Base-by-base conservation (phyloP, 2,329 filamentous ascomycete species). In the Verticillium dahliae region DNA sequence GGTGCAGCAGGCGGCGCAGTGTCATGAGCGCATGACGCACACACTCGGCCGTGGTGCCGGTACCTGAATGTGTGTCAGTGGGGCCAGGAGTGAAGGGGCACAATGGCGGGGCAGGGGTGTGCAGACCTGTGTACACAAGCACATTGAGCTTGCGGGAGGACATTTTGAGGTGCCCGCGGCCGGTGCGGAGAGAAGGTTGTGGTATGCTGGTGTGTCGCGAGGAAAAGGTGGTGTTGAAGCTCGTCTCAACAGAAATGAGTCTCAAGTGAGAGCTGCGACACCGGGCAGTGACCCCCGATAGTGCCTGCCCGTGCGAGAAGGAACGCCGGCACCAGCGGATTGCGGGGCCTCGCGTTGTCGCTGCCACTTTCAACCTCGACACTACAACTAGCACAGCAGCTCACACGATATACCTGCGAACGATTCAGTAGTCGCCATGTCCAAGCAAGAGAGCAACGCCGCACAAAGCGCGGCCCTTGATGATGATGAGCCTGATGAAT, bases 401-500 rank as follows among this genome's bases (percentile, higher is more conserved):
- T 14, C 38, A 31, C 22, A 14, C 18, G 15, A 15, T 18, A 34
- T 11, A 27, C 35, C 15, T 4, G 15, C 34, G 6, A 35, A 7
- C 1, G 22, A 33, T 11, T 55, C 1, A 54, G 22, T 10, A n/a
- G 34, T 35, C 39, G 22, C 37, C 62, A 74, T 87, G 85, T 83
- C 87, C 13, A 85, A 86, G 65, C 78, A 84, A 62, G 81, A 84
- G 63, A 82, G 67, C 59, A 68, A 77, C 50, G 69, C 73, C 56
- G 70, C 72, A 58, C 70, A 74, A 45, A 80, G 72, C 65, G 71
- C 73, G 35, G 31, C 59, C 5, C 33, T 52, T 0, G 85, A 87
- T 41, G 90, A 94, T 62, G 92, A 97, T 75, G 94, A 97, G 75
- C 91, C 91, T 4, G 95, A 98, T 81, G 94, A 97, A 63, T 98